Evolutionary conservation across 352 stramenopile species (phyloP), one percentile per base, ranked within the genome.

Genomic region (Chloridella minuta): DNA sequence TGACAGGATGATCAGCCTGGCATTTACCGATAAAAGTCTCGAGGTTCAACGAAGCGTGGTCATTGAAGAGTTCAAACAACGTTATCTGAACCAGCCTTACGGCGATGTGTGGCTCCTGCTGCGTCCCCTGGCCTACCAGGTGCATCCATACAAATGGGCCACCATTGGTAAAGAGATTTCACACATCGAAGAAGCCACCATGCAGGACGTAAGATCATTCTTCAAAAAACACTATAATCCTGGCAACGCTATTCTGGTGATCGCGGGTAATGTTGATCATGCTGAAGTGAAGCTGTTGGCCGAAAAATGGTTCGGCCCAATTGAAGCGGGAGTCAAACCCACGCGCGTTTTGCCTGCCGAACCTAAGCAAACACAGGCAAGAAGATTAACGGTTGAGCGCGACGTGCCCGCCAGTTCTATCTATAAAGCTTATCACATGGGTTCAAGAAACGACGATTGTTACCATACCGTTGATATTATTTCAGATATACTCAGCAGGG

Each of bases 381-480:
- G 40, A n/a, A 10, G 40, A 18, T 66, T 66, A 66, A 66, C 40
- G 10, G 40, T 66, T 10, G 40, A 66, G 40, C 40, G 40, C 10
- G 40, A 66, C n/a, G 40, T 66, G 10, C 40, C 40, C n/a, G 40
- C 40, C 40, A 66, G n/a, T 66, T 10, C 40, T 66, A 66, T 66
- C n/a, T 66, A 66, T n/a, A 66, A 66, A 66, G 40, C 40, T 10
- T 66, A 66, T 66, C 40, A 66, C n/a, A 66, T 66, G 40, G 10
- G 40, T n/a, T 66, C 40, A 66, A 10, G 40, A 18, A 10, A 66
- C n/a, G 40, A 66, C 40, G 40, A 66, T 66, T 10, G 10, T n/a
- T 66, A 66, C n/a, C 40, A 66, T n/a, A 66, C 40, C 40, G n/a
- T 66, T 66, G 40, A 66, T 66, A n/a, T 66, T 66, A 66, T 66